phyloP scores from a whole-genome alignment of 2,329 filamentous ascomycete species.

The Neopestalotiopsis sp. region DNA sequence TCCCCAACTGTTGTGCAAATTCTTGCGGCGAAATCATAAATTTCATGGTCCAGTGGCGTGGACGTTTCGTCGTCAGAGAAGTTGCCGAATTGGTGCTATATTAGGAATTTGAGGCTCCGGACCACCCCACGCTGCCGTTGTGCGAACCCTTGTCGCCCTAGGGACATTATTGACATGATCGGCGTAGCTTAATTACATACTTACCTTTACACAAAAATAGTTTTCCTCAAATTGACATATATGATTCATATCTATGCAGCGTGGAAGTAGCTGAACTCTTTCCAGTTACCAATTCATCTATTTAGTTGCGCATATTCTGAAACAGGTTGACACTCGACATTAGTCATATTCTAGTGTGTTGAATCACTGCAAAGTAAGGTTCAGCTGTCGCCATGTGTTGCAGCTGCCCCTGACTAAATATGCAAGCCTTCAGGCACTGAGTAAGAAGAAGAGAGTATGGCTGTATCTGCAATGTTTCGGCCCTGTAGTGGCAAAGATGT shows the following conservation, averaged over 20 bases:
- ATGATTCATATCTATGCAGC: neutral
- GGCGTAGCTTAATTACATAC: too few species aligned
- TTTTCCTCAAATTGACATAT: neutral
- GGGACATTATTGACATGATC: neutral
- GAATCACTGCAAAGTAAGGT: neutral
- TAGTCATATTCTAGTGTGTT: neutral
- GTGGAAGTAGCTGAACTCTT: neutral
- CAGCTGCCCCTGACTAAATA: constrained; percentile 3
- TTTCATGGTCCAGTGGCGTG: neutral
- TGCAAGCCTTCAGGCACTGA: neutral
- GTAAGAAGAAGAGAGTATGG: neutral
- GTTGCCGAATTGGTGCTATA: neutral
- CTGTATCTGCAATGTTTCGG: neutral
- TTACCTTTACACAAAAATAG: neutral
- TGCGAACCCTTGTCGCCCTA: neutral
- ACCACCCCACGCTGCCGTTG: neutral
- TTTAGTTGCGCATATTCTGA: neutral
- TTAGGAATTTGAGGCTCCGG: constrained; percentile 3
- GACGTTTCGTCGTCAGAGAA: neutral
- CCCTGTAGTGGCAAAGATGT: neutral
- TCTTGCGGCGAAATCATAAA: neutral
- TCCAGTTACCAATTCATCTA: neutral
- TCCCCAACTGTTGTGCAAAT: too few species aligned
- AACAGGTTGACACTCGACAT: neutral
- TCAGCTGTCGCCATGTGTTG: neutral